Percentiles rank a stretch among this genome's conserved stretches.
Conservation (phyloP, 164 flowering plant species). For the Piper betle region DNA sequence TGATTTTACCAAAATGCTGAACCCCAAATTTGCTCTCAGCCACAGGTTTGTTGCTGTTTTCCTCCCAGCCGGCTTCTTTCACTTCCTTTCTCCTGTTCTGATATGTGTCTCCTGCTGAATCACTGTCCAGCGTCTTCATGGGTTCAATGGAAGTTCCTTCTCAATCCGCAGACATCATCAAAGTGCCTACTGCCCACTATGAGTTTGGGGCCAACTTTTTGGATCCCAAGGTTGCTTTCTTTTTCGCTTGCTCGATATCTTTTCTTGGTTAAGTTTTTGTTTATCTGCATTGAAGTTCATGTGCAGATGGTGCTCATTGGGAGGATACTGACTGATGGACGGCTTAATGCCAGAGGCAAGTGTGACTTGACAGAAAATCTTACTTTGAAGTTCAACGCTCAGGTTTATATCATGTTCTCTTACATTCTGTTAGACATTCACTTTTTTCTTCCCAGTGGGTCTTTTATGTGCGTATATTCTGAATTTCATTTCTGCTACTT, state of each 20-base stretch:
- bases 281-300: neutral
- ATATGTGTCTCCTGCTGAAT: neutral
- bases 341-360: constrained; percentile 67
- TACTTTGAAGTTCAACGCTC: constrained; percentile 68
- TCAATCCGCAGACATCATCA: constrained; percentile 69
- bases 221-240: constrained; percentile 64
- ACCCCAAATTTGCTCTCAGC: constrained; percentile 71
- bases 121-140: constrained; percentile 55
- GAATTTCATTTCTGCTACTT: constrained; percentile 5
- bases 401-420: constrained; percentile 21
- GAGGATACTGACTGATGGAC: constrained; percentile 74
- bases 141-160: constrained; percentile 83
- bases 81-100: neutral
- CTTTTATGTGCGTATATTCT: neutral
- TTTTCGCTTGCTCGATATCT: neutral
- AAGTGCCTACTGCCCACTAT: constrained; percentile 79
- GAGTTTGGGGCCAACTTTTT: constrained; percentile 92
- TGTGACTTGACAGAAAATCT: constrained; percentile 69
- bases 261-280: neutral
- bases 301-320: constrained; percentile 80
- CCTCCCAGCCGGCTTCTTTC: neutral
- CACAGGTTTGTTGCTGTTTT: constrained; percentile 45
- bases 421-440: neutral
- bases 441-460: neutral
- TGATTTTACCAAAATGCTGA: constrained; percentile 79